phyloP scores from a whole-genome alignment of 2,329 filamentous ascomycete species.

The Colletotrichum sp. region DNA sequence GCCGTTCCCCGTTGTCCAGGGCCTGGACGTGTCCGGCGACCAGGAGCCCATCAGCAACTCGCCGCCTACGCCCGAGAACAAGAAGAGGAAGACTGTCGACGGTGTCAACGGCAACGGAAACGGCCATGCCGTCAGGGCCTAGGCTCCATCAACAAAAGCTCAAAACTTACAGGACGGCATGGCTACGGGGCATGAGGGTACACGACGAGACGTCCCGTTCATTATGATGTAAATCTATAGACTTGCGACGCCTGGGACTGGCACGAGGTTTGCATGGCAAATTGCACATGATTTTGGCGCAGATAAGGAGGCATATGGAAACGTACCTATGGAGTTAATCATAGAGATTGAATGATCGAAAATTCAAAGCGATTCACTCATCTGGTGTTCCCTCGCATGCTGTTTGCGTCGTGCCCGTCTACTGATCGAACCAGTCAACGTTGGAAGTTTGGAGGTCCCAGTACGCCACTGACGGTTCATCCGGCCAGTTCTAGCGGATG shows the following conservation, averaged over 20 bases:
- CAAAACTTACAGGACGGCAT: neutral
- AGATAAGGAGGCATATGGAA: neutral
- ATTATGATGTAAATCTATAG: neutral
- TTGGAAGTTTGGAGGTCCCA: neutral
- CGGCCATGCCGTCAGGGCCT: conserved; percentile 1
- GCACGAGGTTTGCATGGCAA: neutral
- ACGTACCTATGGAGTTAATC: neutral
- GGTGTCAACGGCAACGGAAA: conserved; percentile 12
- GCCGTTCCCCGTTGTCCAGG: conserved; percentile 67
- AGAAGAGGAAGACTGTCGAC: conserved; percentile 24
- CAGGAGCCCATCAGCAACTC: conserved; percentile 41
- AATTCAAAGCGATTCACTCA: neutral
- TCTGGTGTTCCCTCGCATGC: neutral
- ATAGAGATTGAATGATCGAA: neutral
- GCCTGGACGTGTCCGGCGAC: conserved; percentile 60
- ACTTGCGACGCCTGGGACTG: neutral
- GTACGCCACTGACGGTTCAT: neutral
- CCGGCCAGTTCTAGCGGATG: neutral
- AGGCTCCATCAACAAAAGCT: neutral
- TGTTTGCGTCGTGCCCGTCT: neutral
- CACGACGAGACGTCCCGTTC: neutral
- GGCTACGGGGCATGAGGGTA: neutral
- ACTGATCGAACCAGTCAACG: neutral
- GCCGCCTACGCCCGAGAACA: conserved; percentile 27
- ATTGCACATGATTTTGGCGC: conserved; percentile 14